Conservation (phyloP, 2,329 filamentous ascomycete species). For the Ceratocystiopsis brevicomis region DNA sequence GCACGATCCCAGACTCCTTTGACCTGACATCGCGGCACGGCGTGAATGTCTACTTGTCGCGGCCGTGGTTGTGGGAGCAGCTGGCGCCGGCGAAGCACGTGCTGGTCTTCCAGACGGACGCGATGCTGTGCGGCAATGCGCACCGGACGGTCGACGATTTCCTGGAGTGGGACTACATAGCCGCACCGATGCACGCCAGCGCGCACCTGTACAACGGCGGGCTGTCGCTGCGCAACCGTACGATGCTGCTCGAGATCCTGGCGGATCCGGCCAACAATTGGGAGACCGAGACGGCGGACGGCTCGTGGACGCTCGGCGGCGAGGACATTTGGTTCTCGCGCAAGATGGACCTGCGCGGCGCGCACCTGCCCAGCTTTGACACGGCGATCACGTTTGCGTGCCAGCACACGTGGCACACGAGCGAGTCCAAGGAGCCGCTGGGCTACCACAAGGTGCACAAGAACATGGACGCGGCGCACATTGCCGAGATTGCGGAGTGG, state of each 20-base stretch:
- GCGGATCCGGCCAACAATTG: slow-evolving; percentile 17
- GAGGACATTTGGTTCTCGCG: slow-evolving; percentile 13
- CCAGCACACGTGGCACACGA: slow-evolving; percentile 10
- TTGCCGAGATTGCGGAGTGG: slow-evolving; percentile 9
- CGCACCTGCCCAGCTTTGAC: slow-evolving; percentile 7
- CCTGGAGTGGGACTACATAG: slow-evolving; percentile 19
- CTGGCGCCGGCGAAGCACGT: slow-evolving; percentile 16
- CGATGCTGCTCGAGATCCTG: slow-evolving; percentile 23
- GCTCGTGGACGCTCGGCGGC: slow-evolving; percentile 8
- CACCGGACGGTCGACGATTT: slow-evolving; percentile 17
- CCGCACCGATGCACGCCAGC: slow-evolving; percentile 13
- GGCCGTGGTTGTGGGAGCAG: slow-evolving; percentile 20
- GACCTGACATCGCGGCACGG: slow-evolving; percentile 16
- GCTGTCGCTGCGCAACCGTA: slow-evolving; percentile 18
- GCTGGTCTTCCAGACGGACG: slow-evolving; percentile 21
- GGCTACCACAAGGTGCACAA: slow-evolving; percentile 13
- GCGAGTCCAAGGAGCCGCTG: slow-evolving; percentile 8
- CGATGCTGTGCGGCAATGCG: slow-evolving; percentile 18
- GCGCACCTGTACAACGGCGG: slow-evolving; percentile 18
- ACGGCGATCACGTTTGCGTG: slow-evolving; percentile 9
- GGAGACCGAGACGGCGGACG: slow-evolving; percentile 18
- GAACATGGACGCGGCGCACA: slow-evolving; percentile 1
- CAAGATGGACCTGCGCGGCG: slow-evolving; percentile 9
- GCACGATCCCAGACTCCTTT: slow-evolving; percentile 17
- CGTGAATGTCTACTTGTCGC: slow-evolving; percentile 19